Conservation (phyloP, 1,284 basidiomycete genomes). For the Wallemia mellicola region DNA sequence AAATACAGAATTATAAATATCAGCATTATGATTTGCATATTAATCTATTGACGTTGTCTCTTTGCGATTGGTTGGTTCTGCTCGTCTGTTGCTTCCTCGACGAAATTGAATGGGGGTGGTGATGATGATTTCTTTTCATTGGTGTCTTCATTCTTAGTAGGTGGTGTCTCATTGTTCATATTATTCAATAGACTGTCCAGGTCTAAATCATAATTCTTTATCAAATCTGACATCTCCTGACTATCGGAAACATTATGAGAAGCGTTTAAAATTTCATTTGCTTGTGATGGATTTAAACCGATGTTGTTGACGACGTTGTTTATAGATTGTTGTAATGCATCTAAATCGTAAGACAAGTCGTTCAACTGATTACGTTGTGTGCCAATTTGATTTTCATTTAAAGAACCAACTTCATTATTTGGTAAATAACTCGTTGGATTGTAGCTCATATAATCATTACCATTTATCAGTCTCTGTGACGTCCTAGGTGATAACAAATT, state of each 20-base stretch:
- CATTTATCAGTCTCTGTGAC: not conserved
- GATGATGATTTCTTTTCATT: not conserved
- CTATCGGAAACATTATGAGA: not conserved
- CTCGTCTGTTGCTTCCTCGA: not conserved
- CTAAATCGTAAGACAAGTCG: not conserved
- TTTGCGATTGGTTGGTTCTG: no score
- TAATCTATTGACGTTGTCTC: no score
- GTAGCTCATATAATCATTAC: no score
- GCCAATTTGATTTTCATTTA: not conserved
- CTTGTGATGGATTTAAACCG: not conserved
- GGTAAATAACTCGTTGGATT: no score
- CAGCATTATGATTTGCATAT: not conserved
- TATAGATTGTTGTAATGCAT: not conserved
- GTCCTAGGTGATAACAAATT: not conserved
- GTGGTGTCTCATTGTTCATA: not conserved
- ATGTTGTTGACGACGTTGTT: not conserved
- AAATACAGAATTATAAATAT: not conserved
- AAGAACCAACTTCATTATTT: not conserved
- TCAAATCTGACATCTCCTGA: not conserved
- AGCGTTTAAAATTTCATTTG: not conserved
- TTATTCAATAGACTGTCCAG: not conserved
- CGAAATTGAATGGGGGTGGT: not conserved
- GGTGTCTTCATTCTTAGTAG: no score
- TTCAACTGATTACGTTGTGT: not conserved
- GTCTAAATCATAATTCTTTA: not conserved